Percentiles rank a stretch among this genome's conserved stretches.
Evolutionary conservation across 306 rosid species (phyloP).

Genomic region (Neltuma alba): DNA sequence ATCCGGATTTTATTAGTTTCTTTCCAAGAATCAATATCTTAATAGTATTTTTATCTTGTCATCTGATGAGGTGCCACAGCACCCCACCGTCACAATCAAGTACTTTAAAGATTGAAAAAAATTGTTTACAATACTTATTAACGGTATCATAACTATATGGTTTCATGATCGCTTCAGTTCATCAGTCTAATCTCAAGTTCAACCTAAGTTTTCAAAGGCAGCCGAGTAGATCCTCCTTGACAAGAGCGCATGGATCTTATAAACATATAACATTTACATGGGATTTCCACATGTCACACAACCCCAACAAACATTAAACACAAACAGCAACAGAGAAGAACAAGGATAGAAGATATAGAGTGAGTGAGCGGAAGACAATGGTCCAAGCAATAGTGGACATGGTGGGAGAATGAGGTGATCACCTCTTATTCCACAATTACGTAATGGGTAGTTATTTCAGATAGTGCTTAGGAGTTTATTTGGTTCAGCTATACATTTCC

Average conservation of each 20-base stretch:
- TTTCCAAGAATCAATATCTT: not conserved
- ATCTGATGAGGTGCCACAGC: not conserved
- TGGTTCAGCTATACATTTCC: too few species aligned
- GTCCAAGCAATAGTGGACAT: too few species aligned
- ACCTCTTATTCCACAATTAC: too few species aligned
- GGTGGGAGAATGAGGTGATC: too few species aligned
- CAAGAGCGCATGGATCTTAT: not conserved
- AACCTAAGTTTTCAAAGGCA: constrained; percentile 24
- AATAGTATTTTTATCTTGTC: not conserved
- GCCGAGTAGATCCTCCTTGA: not conserved
- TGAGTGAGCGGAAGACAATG: too few species aligned
- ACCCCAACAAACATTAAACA: too few species aligned
- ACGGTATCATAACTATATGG: not conserved
- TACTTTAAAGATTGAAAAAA: not conserved
- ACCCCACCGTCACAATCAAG: constrained; percentile 16
- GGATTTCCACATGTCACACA: too few species aligned
- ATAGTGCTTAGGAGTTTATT: too few species aligned
- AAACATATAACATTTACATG: not conserved
- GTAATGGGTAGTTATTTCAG: too few species aligned
- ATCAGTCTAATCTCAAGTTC: constrained; percentile 16
- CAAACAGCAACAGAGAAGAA: too few species aligned
- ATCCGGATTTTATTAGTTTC: constrained; percentile 13
- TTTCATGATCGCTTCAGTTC: not conserved
- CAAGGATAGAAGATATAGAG: too few species aligned
- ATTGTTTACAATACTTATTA: not conserved